Evolutionary conservation across 108 stramenopile species (phyloP), one percentile per base, ranked within the genome.

Genomic region (Stephanodiscus minutulus): DNA sequence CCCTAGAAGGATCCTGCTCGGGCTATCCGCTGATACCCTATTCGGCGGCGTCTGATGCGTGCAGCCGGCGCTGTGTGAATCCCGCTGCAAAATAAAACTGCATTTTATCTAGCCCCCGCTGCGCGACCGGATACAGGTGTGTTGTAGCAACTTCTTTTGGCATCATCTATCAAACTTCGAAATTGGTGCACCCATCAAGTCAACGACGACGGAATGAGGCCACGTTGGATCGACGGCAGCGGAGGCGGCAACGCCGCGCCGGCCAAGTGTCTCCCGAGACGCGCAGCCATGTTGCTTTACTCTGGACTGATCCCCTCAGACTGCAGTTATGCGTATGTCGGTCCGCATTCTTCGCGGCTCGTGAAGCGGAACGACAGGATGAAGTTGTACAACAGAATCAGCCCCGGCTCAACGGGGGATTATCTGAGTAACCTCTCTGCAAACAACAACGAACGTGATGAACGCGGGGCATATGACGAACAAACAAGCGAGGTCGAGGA

Each of bases 341-440:
- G 43, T 13, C 43, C 43, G 12, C 13, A 44, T 44, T 0, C 43
- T 3, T 44, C 43, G 43, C 43, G 13, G 43, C 43, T 15, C 12
- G 15, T 44, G 43, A 44, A 44, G 43, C 52, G 52, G 11, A 53
- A 24, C 8, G 0, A 33, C 31, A 17, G 9, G 57, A 58, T 58
- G 0, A n/a, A 58, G 2, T 36, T 58, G 57, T 35, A 58, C 43
- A 13, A 44, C 36, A 27, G 36, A 58, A 58, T 33, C 29, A 6
- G 27, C 24, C 55, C 55, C 3, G 57, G 57, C 13, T 28, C 57
- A 36, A 33, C 57, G 10, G 29, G 29, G 18, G 57, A 58, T 58
- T 58, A 58, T 58, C 31, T 58, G 57, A 58, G 15, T 58, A 58
- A 58, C 13, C 27, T 58, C 18, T 58, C 57, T 36, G 33, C 33